phyloP scores from a whole-genome alignment of 208 protist genomes.

The Crithidia mellificae region DNA sequence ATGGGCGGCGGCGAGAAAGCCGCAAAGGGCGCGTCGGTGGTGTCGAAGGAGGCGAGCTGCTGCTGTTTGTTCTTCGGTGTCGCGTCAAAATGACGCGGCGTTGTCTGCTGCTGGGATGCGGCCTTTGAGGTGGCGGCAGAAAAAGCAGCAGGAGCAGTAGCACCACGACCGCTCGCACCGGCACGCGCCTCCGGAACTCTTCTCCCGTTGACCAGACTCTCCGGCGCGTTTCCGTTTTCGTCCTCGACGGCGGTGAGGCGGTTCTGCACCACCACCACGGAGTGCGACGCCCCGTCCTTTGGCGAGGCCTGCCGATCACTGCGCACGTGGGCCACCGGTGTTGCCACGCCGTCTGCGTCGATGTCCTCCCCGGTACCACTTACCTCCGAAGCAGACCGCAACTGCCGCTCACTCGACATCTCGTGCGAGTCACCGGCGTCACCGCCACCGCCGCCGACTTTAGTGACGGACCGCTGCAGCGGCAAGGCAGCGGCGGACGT shows the following conservation, averaged over 20 bases:
- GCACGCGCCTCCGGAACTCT: too few species aligned
- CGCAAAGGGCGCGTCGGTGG: not conserved
- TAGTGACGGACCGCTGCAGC: not conserved
- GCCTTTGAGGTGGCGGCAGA: too few species aligned
- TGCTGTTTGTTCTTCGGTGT: not conserved
- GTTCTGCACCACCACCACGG: conserved; percentile 5
- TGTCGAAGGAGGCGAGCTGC: conserved; percentile 7
- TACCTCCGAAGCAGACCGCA: conserved; percentile 1
- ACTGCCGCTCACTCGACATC: not conserved
- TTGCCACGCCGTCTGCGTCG: not conserved
- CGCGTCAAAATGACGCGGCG: not conserved
- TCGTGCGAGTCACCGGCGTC: too few species aligned
- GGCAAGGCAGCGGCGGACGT: not conserved
- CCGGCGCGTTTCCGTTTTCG: too few species aligned
- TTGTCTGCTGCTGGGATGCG: too few species aligned
- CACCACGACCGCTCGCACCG: too few species aligned
- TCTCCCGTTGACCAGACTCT: too few species aligned
- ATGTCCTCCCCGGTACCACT: conserved; percentile 1
- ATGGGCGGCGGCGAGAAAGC: not conserved
- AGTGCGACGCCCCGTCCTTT: not conserved
- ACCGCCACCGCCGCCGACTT: not conserved
- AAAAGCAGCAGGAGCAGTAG: too few species aligned
- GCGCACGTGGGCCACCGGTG: conserved; percentile 6
- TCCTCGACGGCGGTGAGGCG: not conserved
- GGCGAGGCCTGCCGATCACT: not conserved